Evolutionary conservation across 2,329 filamentous ascomycete genomes (phyloP).

Genomic region (Fusarium tanahbumbuense): DNA sequence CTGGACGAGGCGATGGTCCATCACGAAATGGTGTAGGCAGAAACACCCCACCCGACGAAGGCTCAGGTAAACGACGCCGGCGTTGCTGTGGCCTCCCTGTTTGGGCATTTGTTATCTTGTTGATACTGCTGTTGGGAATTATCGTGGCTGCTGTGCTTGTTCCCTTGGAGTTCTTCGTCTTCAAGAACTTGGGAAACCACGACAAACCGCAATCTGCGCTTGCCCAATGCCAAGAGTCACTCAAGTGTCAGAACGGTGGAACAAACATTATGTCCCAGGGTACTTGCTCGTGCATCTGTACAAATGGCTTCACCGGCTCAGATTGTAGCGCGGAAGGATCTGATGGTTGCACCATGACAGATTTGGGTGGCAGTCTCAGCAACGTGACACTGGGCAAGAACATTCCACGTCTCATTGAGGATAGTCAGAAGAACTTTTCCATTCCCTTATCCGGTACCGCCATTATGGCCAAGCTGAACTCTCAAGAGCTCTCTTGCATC

Average conservation of each 20-base stretch:
- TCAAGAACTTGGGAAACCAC: constrained; percentile 59
- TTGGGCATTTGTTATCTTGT: constrained; percentile 77
- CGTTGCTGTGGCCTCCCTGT: constrained; percentile 86
- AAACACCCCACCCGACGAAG: constrained; percentile 41
- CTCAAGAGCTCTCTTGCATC: constrained; percentile 80
- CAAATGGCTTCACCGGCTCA: constrained; percentile 81
- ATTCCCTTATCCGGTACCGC: constrained; percentile 77
- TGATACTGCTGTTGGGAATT: constrained; percentile 75
- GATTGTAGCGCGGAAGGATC: constrained; percentile 62
- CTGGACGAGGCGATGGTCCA: constrained; percentile 31
- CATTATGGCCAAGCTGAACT: constrained; percentile 81
- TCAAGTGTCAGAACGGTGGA: constrained; percentile 83
- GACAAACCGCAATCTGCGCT: constrained; percentile 54
- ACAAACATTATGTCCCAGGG: constrained; percentile 75
- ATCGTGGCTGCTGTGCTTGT: constrained; percentile 85
- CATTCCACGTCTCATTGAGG: constrained; percentile 78
- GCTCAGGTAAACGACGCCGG: constrained; percentile 57
- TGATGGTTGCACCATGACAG: constrained; percentile 65
- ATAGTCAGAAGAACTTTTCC: constrained; percentile 75
- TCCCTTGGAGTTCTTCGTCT: constrained; percentile 74
- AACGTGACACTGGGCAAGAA: constrained; percentile 86
- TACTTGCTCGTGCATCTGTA: constrained; percentile 86
- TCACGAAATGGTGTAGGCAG: constrained; percentile 40
- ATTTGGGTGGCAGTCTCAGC: constrained; percentile 55
- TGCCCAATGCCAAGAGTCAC: constrained; percentile 67